Evolutionary conservation across 768 basidiomycete species (phyloP).

Genomic region (Kondoa subrosea): DNA sequence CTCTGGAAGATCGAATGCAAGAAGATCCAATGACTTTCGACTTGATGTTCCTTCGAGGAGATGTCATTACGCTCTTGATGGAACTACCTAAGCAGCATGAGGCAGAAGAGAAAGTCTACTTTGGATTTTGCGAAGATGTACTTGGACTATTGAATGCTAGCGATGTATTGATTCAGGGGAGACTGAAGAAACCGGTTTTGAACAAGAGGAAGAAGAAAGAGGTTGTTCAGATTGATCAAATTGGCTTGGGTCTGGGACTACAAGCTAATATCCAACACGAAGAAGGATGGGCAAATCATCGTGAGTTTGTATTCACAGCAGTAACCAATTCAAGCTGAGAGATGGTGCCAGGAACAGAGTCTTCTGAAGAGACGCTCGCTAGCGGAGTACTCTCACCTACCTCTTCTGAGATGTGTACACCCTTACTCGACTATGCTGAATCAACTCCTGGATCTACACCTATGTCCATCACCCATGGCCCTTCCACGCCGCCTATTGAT

Average conservation of each 20-base stretch:
- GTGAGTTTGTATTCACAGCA: too few relatives aligned
- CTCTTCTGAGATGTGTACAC: background rate
- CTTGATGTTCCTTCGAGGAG: constrained; percentile 17
- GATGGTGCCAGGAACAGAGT: background rate
- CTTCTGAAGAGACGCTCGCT: constrained; percentile 11
- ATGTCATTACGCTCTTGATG: constrained; percentile 9
- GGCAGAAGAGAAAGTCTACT: too few relatives aligned
- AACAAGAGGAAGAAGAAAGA: constrained; percentile 11
- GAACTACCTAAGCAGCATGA: constrained; percentile 1
- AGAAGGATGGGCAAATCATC: too few relatives aligned
- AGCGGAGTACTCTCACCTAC: background rate
- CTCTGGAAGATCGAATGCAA: constrained; percentile 7
- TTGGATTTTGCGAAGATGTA: constrained; percentile 18
- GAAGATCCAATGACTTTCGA: constrained; percentile 11
- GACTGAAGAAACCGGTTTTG: constrained; percentile 18
- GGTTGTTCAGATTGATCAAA: background rate
- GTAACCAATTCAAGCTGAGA: too few relatives aligned
- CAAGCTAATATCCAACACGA: background rate
- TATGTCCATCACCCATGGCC: background rate
- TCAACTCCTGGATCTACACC: background rate
- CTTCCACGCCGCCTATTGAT: background rate
- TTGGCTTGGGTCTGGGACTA: background rate
- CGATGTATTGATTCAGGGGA: constrained; percentile 12
- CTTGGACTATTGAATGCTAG: constrained; percentile 11
- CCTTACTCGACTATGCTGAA: background rate